Percentiles rank a stretch among this genome's conserved stretches.
These are phyloP conservation scores for Aegilops umbellulata DNA, from an alignment of 176 grass and related monocot genomes.

Conservation along the genomic window DNA sequence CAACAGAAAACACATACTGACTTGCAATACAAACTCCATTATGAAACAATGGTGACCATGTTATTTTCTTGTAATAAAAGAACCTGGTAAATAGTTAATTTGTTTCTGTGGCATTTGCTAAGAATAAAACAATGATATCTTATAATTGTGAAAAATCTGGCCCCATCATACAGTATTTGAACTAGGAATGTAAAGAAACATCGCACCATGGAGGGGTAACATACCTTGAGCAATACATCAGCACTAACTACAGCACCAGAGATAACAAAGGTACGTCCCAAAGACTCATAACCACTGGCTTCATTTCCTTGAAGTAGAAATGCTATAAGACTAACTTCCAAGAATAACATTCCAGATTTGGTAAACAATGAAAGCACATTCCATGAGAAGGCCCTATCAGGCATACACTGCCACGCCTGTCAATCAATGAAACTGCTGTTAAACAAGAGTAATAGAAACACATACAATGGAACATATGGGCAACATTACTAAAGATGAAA, in stretches of 20 bases:
- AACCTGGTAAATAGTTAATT: conserved; percentile 6
- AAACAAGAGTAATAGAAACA: conserved; percentile 22
- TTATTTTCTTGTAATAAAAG: neutral
- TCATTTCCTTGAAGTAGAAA: conserved; percentile 99
- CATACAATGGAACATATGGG: neutral
- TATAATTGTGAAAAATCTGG: neutral
- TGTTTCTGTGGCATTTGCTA: neutral
- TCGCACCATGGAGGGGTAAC: neutral
- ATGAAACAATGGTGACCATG: neutral
- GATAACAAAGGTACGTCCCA: conserved; percentile 82
- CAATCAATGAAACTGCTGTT: conserved; percentile 3
- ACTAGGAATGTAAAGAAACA: neutral
- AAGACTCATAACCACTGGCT: conserved; percentile 74
- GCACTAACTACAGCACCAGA: conserved; percentile 87
- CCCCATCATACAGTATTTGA: neutral
- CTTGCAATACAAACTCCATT: neutral
- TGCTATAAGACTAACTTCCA: conserved; percentile 90
- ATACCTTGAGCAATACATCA: conserved; percentile 93
- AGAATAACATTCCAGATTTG: conserved; percentile 83
- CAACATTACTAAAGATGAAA: conserved; percentile 5
- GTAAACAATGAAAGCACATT: conserved; percentile 85
- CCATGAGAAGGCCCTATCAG: conserved; percentile 78
- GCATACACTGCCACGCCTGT: conserved; percentile 84
- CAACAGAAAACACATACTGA: neutral
- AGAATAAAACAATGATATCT: neutral